Evolutionary conservation across 257 asterid species (phyloP).

Genomic region (Solanum paucissectum): DNA sequence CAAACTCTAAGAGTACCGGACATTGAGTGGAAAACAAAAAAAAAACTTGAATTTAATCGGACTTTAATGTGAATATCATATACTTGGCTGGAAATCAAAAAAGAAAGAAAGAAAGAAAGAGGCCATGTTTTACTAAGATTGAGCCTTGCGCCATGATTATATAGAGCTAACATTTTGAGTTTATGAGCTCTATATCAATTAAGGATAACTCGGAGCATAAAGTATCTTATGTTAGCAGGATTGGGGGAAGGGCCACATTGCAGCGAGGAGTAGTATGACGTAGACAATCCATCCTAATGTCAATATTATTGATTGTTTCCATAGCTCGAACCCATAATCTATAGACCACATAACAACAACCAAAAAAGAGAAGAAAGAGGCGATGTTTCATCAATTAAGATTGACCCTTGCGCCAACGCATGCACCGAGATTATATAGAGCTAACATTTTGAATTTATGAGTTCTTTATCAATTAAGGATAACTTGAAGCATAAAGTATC

Average conservation of each 20-base stretch:
- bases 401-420: not conserved
- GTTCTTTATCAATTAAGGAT: not conserved
- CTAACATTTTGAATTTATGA: too few relatives aligned
- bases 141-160: not conserved
- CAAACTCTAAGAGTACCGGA: not conserved
- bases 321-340: fast-evolving
- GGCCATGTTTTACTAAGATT: not conserved
- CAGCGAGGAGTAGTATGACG: not conserved
- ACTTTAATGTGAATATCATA: fast-evolving
- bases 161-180: not conserved
- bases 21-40: not conserved
- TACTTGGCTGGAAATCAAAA: too few relatives aligned
- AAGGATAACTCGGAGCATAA: not conserved
- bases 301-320: not conserved
- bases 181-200: not conserved
- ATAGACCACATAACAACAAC: not conserved
- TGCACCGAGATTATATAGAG: not conserved
- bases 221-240: not conserved
- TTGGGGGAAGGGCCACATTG: not conserved
- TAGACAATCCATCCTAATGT: not conserved
- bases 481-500: not conserved
- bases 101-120: too few relatives aligned
- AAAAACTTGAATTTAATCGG: too few relatives aligned
- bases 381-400: not conserved
- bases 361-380: not conserved